Base-by-base conservation (phyloP, 2,329 filamentous ascomycete genomes). In the Leptosphaerulina australis region DNA sequence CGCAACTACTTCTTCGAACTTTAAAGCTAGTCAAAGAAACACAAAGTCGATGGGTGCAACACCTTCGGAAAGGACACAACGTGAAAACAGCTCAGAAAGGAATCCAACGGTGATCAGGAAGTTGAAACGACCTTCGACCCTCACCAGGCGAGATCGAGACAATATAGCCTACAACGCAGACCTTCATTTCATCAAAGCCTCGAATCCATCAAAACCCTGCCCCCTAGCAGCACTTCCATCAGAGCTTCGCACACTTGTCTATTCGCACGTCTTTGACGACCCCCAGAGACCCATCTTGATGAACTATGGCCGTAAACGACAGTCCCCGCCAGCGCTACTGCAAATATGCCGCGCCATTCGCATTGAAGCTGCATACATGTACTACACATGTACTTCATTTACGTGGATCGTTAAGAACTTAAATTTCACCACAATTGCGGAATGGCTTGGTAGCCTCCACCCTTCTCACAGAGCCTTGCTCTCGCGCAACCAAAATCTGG, bases 291-390 rank as follows among this genome's bases (percentile, higher is more conserved):
- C 47, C 9, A 26, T 35, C 14, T 7, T 47, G 33, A 39, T 51
- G 40, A 34, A 39, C 26, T 53, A 15, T 29, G 33, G 20, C 15
- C 48, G 41, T 15, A 22, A 35, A 12, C 45, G 36, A 17, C 30
- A 33, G 22, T 38, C n/a, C 6, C 43, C 53, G 25, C 21, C 41
- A 14, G 18, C 37, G 8, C 43, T 48, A 18, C 53, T 68, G 4
- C 55, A 56, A 15, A 45, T 63, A 24, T 63, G 60, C 43, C 60
- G 63, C 14, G 55, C 56, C 7, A 56, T 69, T n/a, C 57, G 66
- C 6, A 56, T 60, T n/a, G 67, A 70, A 56, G 60, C 59, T 3
- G 60, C 62, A 17, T 66, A 68, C 28, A 48, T 50, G 12, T 68
- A 63, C 51, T 70, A 66, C 48, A 56, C 55, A 0, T 31, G 22